Evolutionary conservation across 2,329 filamentous ascomycete species (phyloP), one percentile per base, ranked within the genome.

Genomic region (Fusarium albidum): DNA sequence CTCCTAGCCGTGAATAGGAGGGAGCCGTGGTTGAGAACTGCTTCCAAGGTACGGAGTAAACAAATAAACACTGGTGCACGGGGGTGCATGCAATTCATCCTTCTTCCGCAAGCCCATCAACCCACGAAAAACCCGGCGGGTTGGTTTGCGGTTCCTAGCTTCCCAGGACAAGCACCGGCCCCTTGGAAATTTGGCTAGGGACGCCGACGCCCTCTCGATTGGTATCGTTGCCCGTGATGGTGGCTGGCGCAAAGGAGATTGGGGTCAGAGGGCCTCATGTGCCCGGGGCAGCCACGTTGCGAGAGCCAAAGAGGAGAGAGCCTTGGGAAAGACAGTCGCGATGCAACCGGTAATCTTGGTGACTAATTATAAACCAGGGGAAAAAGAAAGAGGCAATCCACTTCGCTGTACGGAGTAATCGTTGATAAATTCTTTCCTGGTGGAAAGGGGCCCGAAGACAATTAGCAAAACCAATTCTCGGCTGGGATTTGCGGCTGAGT

Each of bases 191-290:
- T 56, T 47, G 29, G 44, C 44, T 40, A 55, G 32, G 46, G 48
- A 50, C 53, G 52, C 57, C 54, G 54, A 57, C 49, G 52, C 59
- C 62, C 47, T 54, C 63, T 61, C 56, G 52, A 64, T 66, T 62
- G 35, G 63, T 60, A 45, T 49, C 45, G 41, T 52, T 37, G 55
- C 41, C 63, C 58, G 63, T 57, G 52, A 64, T 61, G 34, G 63
- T 65, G 63, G 63, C 63, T 66, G 60, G 61, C 63, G 58, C 49
- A 64, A 61, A 57, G 52, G 61, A 63, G 63, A 63, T 66, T 66
- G 41, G 50, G 37, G 12, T 52, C 46, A 47, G n/a, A n/a, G n/a
- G 51, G 54, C 50, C 49, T 41, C 44, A 49, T 51, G 37, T 48
- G 41, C 43, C 34, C 50, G 29, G 21, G 35, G 40, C 49, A 59